Conservation (phyloP, 1,284 basidiomycete genomes). For the Leccinum fallax region DNA sequence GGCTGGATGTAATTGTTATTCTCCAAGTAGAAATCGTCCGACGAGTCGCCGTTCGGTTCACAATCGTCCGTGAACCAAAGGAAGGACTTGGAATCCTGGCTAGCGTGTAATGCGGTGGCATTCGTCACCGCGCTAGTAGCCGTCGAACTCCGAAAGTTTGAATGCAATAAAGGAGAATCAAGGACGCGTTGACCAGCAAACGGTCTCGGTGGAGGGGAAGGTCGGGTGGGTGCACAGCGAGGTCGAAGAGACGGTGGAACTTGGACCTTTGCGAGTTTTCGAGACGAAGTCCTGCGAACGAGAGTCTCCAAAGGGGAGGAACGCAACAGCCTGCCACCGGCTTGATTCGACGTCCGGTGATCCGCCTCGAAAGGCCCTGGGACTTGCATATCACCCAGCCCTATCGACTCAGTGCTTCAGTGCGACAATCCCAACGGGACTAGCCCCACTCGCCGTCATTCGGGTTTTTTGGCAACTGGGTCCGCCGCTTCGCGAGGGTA, state of each 20-base stretch:
- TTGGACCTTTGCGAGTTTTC: conserved; percentile 7
- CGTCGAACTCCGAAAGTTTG: conserved; percentile 59
- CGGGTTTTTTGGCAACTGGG: not conserved
- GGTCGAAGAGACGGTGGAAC: conserved; percentile 12
- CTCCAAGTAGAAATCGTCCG: conserved; percentile 13
- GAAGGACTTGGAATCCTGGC: conserved; percentile 30
- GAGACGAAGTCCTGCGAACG: conserved; percentile 42
- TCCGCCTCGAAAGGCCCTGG: conserved; percentile 18
- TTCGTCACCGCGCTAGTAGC: conserved; percentile 52
- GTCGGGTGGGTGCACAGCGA: conserved; percentile 2
- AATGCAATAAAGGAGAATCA: conserved; percentile 63
- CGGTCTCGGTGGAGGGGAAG: conserved; percentile 9
- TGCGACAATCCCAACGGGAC: conserved; percentile 6
- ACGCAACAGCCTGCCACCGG: conserved; percentile 16
- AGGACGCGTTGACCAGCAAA: conserved; percentile 30
- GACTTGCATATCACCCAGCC: conserved; percentile 21
- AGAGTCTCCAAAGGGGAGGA: conserved; percentile 47
- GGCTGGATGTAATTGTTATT: conserved; percentile 7
- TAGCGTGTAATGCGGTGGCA: conserved; percentile 30
- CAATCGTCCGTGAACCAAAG: conserved; percentile 26
- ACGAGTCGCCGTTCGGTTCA: conserved; percentile 17
- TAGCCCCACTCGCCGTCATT: not conserved
- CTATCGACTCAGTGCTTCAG: conserved; percentile 2
- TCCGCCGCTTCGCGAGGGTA: not conserved
- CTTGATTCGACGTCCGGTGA: conserved; percentile 15